Conservation (phyloP, 331 rosid species). For the Prunus yedoensis region DNA sequence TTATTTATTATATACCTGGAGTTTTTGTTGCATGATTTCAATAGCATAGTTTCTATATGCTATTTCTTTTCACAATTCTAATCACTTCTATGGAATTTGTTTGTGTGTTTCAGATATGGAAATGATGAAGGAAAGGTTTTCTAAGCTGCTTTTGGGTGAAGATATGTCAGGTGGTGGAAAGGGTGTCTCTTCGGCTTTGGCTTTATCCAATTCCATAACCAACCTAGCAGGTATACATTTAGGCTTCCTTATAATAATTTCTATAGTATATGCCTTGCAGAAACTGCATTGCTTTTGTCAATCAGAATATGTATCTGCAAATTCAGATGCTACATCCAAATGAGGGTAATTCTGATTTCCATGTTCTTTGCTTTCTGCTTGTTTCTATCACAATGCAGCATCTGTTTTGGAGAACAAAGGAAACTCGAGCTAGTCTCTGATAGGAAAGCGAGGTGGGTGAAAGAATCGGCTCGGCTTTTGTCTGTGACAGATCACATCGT, state of each 20-base stretch:
- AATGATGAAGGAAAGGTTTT: conserved; percentile 74
- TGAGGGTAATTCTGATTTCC: background rate
- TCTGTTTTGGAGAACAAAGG: conserved; percentile 81
- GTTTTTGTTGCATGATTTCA: no score
- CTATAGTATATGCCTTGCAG: no score
- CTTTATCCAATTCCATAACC: conserved; percentile 88
- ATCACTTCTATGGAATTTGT: background rate
- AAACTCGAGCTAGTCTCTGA: conserved; percentile 67
- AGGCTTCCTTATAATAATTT: no score
- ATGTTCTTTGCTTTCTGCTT: background rate
- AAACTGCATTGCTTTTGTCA: no score
- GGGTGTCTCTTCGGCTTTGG: conserved; percentile 93
- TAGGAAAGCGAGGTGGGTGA: conserved; percentile 76
- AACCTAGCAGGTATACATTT: no score
- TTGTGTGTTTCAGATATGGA: conserved; percentile 55
- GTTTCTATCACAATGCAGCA: conserved; percentile 44
- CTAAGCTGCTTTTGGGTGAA: conserved; percentile 89
- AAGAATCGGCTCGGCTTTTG: conserved; percentile 80
- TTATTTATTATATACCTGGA: no score
- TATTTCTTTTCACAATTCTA: background rate
- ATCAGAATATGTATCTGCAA: no score
- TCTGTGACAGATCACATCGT: conserved; percentile 88
- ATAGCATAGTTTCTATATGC: background rate
- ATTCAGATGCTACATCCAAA: conserved; percentile 17
- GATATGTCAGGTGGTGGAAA: conserved; percentile 99